Conservation (phyloP, 345 rosid species). For the Zanthoxylum bungeanum region DNA sequence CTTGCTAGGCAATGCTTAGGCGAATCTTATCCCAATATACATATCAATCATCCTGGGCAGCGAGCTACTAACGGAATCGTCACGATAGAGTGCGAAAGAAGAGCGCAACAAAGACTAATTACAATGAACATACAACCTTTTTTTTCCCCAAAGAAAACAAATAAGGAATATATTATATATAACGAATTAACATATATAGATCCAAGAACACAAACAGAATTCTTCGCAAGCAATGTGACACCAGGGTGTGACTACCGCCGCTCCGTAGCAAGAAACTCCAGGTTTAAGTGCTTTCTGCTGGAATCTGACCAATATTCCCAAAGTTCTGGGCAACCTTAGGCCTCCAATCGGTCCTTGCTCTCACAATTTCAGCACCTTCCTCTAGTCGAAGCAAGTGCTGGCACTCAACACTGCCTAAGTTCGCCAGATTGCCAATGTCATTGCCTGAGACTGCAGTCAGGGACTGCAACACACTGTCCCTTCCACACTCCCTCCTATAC, state of each 20-base stretch:
- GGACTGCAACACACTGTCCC: slow-evolving; percentile 89
- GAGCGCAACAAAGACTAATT: slow-evolving; percentile 24
- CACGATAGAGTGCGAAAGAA: not conserved
- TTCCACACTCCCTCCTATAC: slow-evolving; percentile 95
- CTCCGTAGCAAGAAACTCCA: slow-evolving; percentile 2
- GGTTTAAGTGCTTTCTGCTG: slow-evolving; percentile 32
- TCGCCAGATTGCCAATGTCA: slow-evolving; percentile 36
- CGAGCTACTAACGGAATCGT: not conserved
- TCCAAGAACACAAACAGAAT: slow-evolving; percentile 24
- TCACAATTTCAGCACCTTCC: slow-evolving; percentile 86
- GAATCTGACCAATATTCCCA: slow-evolving; percentile 37
- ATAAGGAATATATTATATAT: slow-evolving; percentile 24
- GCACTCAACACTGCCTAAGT: slow-evolving; percentile 57
- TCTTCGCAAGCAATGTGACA: slow-evolving; percentile 30
- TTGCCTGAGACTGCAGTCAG: slow-evolving; percentile 61
- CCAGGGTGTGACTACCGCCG: slow-evolving; percentile 1
- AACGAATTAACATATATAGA: slow-evolving; percentile 23
- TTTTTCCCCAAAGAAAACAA: slow-evolving; percentile 10
- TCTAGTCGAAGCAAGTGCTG: slow-evolving; percentile 88
- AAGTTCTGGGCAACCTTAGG: slow-evolving; percentile 44
- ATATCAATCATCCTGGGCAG: not conserved
- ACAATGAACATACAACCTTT: slow-evolving; percentile 31
- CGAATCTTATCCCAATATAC: not conserved
- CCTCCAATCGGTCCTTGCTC: slow-evolving; percentile 92
- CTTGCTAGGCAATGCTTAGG: not conserved